These are phyloP conservation scores for Diplodia scrobiculata DNA, from an alignment of 2,329 filamentous ascomycete genomes.

Conservation along the genomic window DNA sequence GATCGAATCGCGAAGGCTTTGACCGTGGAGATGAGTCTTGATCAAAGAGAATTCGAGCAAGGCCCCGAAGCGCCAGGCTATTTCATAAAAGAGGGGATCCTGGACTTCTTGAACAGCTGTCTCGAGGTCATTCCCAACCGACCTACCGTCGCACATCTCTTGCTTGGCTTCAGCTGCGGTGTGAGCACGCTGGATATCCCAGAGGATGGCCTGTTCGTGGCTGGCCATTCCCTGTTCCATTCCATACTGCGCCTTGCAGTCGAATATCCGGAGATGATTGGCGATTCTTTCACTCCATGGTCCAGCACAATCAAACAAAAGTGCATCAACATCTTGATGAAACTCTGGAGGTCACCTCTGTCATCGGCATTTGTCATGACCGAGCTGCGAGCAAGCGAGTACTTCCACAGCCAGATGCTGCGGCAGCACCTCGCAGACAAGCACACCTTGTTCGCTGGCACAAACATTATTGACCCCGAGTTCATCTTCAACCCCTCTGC, in stretches of 20 bases:
- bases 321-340: constrained; percentile 65
- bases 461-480: constrained; percentile 60
- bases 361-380: constrained; percentile 73
- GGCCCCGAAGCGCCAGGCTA: constrained; percentile 72
- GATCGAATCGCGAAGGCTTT: constrained; percentile 77
- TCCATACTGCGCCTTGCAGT: constrained; percentile 72
- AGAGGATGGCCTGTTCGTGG: constrained; percentile 69
- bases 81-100: constrained; percentile 77
- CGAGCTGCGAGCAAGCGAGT: constrained; percentile 77
- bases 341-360: constrained; percentile 80
- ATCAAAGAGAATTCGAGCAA: constrained; percentile 70
- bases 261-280: constrained; percentile 62
- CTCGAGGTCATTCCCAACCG: constrained; percentile 72
- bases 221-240: constrained; percentile 78
- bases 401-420: constrained; percentile 75
- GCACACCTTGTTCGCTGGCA: constrained; percentile 72
- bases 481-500: constrained; percentile 72
- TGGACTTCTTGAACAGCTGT: constrained; percentile 83
- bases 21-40: constrained; percentile 65
- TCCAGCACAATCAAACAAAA: constrained; percentile 48
- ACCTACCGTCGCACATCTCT: constrained; percentile 84
- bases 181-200: constrained; percentile 70
- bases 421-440: constrained; percentile 70
- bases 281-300: constrained; percentile 44
- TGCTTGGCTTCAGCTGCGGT: constrained; percentile 83